Evolutionary conservation across 75 land plant genomes (phyloP).

Genomic region (Cunninghamia lanceolata): DNA sequence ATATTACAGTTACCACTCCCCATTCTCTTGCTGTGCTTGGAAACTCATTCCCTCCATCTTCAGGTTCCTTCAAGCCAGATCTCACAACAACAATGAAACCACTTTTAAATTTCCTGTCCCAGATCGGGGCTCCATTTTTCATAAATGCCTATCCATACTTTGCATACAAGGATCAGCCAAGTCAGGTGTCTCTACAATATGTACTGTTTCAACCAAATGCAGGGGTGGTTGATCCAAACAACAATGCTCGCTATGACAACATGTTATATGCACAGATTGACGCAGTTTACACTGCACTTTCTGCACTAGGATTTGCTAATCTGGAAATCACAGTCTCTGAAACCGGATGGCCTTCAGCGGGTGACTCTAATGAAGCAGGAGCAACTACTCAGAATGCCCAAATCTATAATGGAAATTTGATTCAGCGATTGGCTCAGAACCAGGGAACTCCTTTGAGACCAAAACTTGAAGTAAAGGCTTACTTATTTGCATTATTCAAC

Average conservation of each 20-base stretch:
- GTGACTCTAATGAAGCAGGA: conserved; percentile 70
- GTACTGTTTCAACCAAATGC: conserved; percentile 61
- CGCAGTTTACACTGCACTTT: conserved; percentile 74
- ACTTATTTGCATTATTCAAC: conserved; percentile 82
- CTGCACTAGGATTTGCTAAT: conserved; percentile 57
- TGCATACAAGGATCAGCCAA: conserved; percentile 63
- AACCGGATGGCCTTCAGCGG: conserved; percentile 90
- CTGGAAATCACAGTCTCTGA: conserved; percentile 67
- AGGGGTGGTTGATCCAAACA: conserved; percentile 47
- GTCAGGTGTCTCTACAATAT: conserved; percentile 48
- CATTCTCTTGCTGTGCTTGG: conserved; percentile 59
- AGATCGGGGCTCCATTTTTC: conserved; percentile 58
- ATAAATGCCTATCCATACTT: conserved; percentile 91
- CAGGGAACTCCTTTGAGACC: conserved; percentile 78
- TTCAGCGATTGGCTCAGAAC: conserved; percentile 37
- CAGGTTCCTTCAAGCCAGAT: conserved; percentile 49
- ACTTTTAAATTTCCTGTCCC: conserved; percentile 51
- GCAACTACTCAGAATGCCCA: conserved; percentile 67
- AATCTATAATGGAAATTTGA: conserved; percentile 63
- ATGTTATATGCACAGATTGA: conserved; percentile 90
- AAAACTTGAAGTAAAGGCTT: conserved; percentile 39
- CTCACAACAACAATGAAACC: conserved; percentile 39
- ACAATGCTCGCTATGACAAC: conserved; percentile 65
- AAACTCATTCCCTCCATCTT: conserved; percentile 72
- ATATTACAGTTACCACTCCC: conserved; percentile 55